Evolutionary conservation across 2,329 filamentous ascomycete genomes (phyloP).

Genomic region (Rachicladosporium sp.): DNA sequence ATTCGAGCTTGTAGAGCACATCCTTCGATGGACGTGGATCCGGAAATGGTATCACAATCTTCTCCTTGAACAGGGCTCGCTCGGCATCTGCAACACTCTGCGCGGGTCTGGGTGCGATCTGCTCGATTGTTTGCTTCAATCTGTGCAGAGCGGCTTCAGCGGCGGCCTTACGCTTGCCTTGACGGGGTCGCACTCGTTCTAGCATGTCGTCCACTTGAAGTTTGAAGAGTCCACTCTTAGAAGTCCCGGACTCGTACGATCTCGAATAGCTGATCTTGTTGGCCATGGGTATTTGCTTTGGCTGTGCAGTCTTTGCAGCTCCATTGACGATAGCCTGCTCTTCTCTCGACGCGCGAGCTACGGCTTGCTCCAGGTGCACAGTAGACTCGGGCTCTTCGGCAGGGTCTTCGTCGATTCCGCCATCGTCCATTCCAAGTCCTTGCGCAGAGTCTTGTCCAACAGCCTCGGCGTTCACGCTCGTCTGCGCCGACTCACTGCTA

Average conservation of each 20-base stretch:
- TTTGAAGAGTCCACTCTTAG: slow-evolving; percentile 56
- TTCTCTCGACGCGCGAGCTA: too few species aligned
- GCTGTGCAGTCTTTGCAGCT: too few species aligned
- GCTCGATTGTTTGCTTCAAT: slow-evolving; percentile 46
- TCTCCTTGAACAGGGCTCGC: slow-evolving; percentile 51
- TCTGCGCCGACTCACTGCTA: too few species aligned
- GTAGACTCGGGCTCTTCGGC: too few species aligned
- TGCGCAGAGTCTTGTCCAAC: neutral
- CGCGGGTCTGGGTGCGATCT: slow-evolving; percentile 38
- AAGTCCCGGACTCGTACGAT: slow-evolving; percentile 34
- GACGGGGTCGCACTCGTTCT: slow-evolving; percentile 43
- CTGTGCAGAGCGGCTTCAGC: slow-evolving; percentile 43
- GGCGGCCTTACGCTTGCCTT: slow-evolving; percentile 42
- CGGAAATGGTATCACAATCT: slow-evolving; percentile 70
- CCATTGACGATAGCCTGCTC: too few species aligned
- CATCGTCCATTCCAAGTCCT: too few species aligned
- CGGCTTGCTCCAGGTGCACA: too few species aligned
- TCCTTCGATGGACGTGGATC: slow-evolving; percentile 64
- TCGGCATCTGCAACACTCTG: slow-evolving; percentile 52
- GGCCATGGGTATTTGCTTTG: too few species aligned
- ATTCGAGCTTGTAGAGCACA: slow-evolving; percentile 70
- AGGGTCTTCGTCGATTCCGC: too few species aligned
- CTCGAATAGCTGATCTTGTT: too few species aligned
- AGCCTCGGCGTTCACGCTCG: neutral
- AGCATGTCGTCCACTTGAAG: slow-evolving; percentile 54